Conservation (phyloP, 1,139 yeast species). For the Protomyces gravidus region DNA sequence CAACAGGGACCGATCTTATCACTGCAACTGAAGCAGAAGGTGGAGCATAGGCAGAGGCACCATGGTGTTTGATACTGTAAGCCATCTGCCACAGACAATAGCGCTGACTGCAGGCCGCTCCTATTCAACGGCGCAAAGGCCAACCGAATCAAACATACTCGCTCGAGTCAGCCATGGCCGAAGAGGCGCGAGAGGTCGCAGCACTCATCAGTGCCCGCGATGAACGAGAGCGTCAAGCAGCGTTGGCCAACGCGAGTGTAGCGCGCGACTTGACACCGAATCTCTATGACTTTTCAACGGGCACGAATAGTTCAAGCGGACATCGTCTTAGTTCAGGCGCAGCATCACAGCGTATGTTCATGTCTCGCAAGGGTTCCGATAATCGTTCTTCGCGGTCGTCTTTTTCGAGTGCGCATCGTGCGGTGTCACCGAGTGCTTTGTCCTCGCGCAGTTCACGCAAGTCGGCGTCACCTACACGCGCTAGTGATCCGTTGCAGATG, state of each 20-base stretch:
- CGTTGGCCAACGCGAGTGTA: conserved; percentile 2
- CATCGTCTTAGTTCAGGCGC: background rate
- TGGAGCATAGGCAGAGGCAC: background rate
- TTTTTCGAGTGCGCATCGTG: background rate
- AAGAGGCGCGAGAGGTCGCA: conserved; percentile 26
- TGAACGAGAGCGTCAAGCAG: conserved; percentile 3
- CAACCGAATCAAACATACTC: conserved; percentile 5
- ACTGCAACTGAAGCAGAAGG: no score
- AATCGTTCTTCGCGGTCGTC: conserved; percentile 2
- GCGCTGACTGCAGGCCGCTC: no score
- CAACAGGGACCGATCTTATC: no score
- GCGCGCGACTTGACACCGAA: background rate
- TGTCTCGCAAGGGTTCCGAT: background rate
- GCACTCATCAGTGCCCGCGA: conserved; percentile 24
- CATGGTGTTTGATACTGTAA: conserved; percentile 24
- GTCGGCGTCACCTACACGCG: conserved; percentile 7
- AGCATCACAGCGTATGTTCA: conserved; percentile 9
- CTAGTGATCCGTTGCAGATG: conserved; percentile 7
- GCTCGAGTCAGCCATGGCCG: conserved; percentile 26
- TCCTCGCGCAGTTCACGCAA: conserved; percentile 1
- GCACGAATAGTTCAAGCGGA: background rate
- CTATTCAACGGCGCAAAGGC: conserved; percentile 18
- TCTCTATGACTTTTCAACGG: conserved; percentile 4
- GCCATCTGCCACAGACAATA: background rate
- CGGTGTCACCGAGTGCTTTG: background rate